Percentiles rank a stretch among this genome's conserved stretches.
phyloP scores from a whole-genome alignment of 2,329 filamentous ascomycete species.

The Venturiaceae sp. region DNA sequence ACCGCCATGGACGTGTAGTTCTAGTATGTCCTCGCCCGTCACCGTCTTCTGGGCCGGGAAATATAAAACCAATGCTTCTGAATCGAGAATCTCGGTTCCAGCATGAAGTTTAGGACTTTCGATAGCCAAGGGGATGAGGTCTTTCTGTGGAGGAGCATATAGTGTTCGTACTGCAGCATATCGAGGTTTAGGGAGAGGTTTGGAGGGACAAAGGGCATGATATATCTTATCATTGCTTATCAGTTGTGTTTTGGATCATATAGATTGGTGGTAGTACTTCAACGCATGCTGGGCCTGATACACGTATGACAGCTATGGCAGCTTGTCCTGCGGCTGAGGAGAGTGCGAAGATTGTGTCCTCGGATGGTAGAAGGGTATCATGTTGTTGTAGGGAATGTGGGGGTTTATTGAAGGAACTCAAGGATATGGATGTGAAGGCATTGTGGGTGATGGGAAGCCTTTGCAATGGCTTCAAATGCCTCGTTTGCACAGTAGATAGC shows the following conservation, averaged over 20 bases:
- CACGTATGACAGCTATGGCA: slow-evolving; percentile 80
- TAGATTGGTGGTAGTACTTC: slow-evolving; percentile 37
- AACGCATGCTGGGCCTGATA: slow-evolving; percentile 70
- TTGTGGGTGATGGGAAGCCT: background rate
- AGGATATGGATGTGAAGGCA: background rate
- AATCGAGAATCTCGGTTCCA: slow-evolving; percentile 53
- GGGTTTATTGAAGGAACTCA: background rate
- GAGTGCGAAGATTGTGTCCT: slow-evolving; percentile 74
- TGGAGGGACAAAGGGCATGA: slow-evolving; percentile 48
- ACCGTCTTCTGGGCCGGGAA: slow-evolving; percentile 75
- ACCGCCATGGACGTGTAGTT: slow-evolving; percentile 91
- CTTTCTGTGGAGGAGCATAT: slow-evolving; percentile 42
- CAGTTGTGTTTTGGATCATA: background rate
- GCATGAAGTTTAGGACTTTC: too few relatives aligned
- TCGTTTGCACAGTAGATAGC: background rate
- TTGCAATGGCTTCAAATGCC: background rate
- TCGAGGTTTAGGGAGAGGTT: slow-evolving; percentile 46
- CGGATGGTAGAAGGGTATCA: background rate
- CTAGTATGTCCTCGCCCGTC: slow-evolving; percentile 86
- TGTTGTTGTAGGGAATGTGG: background rate
- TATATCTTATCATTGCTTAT: slow-evolving; percentile 46
- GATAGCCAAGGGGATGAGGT: too few relatives aligned
- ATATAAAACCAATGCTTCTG: slow-evolving; percentile 69
- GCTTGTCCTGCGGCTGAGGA: slow-evolving; percentile 79
- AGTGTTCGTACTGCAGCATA: slow-evolving; percentile 66